phyloP scores from a whole-genome alignment of 371 early-diverging fungal genomes.

The Mucor saturninus region DNA sequence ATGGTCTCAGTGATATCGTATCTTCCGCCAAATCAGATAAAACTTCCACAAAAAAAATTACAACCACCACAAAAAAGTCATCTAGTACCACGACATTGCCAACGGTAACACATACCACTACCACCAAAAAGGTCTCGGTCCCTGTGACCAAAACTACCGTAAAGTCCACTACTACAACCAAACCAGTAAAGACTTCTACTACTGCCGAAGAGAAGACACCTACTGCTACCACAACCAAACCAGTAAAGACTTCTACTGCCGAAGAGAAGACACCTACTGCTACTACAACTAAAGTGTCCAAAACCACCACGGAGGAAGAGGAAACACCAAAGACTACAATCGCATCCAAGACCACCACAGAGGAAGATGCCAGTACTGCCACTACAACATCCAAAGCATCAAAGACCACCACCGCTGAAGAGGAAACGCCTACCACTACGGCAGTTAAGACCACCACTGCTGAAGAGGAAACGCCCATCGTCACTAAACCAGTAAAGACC shows the following conservation, averaged over 20 bases:
- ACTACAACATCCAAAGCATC: neutral
- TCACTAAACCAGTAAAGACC: neutral
- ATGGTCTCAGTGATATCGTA: too few relatives aligned
- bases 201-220: neutral
- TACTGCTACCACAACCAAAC: conserved; percentile 3
- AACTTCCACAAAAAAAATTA: conserved; percentile 1
- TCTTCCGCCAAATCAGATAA: neutral
- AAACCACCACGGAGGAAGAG: conserved; percentile 9
- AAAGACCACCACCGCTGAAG: conserved; percentile 1
- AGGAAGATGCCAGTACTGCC: neutral
- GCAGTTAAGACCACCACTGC: neutral
- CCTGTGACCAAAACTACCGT: too few relatives aligned
- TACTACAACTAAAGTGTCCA: too few relatives aligned
- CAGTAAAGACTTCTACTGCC: neutral
- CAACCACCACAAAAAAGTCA: conserved; percentile 14
- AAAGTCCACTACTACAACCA: conserved; percentile 8
- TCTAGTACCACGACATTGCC: too few relatives aligned
- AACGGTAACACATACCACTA: too few relatives aligned
- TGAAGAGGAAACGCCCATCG: neutral
- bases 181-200: neutral
- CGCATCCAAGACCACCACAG: conserved; percentile 2
- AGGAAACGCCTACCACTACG: neutral
- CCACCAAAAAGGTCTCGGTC: neutral
- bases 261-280: conserved; percentile 10
- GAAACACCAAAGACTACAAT: neutral